Base-by-base conservation (phyloP, 73 alveolate genomes). In the Paramecium sonneborni region DNA sequence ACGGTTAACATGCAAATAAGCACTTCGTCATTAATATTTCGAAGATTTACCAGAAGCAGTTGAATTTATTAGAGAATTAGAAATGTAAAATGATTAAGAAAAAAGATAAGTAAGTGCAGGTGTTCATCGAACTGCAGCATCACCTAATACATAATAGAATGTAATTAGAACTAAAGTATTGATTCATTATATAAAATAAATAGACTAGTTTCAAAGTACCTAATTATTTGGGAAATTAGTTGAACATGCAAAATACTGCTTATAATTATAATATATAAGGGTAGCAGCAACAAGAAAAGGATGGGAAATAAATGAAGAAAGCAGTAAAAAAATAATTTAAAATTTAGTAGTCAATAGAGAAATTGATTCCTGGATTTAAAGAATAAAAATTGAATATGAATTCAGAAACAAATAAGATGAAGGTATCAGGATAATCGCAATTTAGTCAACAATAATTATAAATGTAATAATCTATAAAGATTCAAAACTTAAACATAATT, bases 21-120 rank as follows among this genome's bases (percentile, higher is more conserved):
- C 97, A 23, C 93, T 97, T 32, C 76, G 96, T 43, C 98, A 97
- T 94, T 94, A 95, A 43, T 97, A 95, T 90, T 96, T 96, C 57
- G 97, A 94, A 18, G 96, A 94, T 57, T 89, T 97, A 48, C 95
- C 98, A 92, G 96, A 93, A 79, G 90, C 90, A 4, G 30, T 43
- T 10, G 90, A 79, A 46, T 79, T 43, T 20, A 24, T 79, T 44
- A 79, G 74, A 46, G 90, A 79, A 79, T 24, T 79, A 5, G 90
- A 79, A 39, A 39, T 44, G 55, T 23, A 79, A 14, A 79, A 46
- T 79, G 90, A 79, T 37, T 37, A 74, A 44, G 90, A 79, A 39
- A 79, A 79, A 8, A 32, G 90, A 24, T 44, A 79, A 79, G 90
- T 79, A 2, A 79, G 90, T 43, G 90, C 90, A n/a, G 90, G 90